phyloP scores from a whole-genome alignment of 1,284 basidiomycete genomes.

The Microbotryum violaceum region DNA sequence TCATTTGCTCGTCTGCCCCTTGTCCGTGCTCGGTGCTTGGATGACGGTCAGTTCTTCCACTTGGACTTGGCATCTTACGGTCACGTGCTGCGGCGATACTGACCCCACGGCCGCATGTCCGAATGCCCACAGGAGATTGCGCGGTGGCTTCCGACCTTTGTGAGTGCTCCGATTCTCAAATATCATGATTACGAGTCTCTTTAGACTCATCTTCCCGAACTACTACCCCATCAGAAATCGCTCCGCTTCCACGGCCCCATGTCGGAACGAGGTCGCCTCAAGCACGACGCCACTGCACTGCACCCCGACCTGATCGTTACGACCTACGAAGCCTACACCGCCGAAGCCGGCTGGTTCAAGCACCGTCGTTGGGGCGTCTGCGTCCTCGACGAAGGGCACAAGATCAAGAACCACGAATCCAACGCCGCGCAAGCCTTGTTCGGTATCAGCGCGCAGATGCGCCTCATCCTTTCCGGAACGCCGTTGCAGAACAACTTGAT shows the following conservation, averaged over 20 bases:
- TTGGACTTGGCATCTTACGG: no score
- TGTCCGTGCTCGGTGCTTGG: slow-evolving; percentile 50
- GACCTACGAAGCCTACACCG: slow-evolving; percentile 52
- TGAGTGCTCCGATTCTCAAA: slow-evolving; percentile 1
- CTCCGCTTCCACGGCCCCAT: slow-evolving; percentile 51
- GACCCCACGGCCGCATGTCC: not conserved
- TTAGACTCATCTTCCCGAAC: not conserved
- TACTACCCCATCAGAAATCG: slow-evolving; percentile 29
- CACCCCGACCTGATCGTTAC: slow-evolving; percentile 51
- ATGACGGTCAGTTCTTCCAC: not conserved
- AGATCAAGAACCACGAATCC: slow-evolving; percentile 53
- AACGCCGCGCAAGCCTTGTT: slow-evolving; percentile 47
- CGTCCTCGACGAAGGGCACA: slow-evolving; percentile 42
- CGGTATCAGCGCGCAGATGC: slow-evolving; percentile 48
- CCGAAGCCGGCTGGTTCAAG: slow-evolving; percentile 53
- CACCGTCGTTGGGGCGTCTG: slow-evolving; percentile 47
- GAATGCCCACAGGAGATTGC: slow-evolving; percentile 16
- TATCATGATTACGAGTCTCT: not conserved
- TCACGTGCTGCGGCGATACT: not conserved
- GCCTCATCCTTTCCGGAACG: slow-evolving; percentile 55
- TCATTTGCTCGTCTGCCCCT: slow-evolving; percentile 55
- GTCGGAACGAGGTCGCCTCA: slow-evolving; percentile 50
- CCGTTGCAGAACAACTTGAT: slow-evolving; percentile 57
- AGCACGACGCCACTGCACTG: slow-evolving; percentile 21
- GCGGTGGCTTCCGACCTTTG: slow-evolving; percentile 52